phyloP scores from a whole-genome alignment of 257 asterid species.

The Solanum bulbocastanum region DNA sequence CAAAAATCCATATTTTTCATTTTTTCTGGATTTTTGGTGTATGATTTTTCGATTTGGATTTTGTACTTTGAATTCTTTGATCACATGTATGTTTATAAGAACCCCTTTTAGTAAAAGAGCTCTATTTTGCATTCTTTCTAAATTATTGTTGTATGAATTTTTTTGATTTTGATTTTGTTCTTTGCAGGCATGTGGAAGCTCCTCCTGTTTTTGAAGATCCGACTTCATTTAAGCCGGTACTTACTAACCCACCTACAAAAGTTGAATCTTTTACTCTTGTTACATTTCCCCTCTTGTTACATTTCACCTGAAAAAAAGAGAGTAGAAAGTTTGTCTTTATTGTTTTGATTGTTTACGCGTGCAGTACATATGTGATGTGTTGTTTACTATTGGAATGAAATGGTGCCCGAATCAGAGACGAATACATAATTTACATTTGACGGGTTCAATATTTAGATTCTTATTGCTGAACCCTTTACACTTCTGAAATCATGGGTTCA shows the following conservation, averaged over 20 bases:
- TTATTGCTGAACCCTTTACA: no score
- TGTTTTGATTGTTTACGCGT: neutral
- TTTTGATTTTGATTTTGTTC: neutral
- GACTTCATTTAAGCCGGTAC: constrained; percentile 51
- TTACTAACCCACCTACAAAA: neutral
- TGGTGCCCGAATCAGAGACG: neutral
- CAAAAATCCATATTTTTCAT: neutral
- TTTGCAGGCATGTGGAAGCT: constrained; percentile 63
- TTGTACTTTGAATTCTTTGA: constrained; percentile 24
- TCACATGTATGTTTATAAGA: constrained; percentile 27
- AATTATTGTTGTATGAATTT: neutral
- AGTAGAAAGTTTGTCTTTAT: neutral
- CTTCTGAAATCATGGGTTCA: no score
- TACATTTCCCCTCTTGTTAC: neutral
- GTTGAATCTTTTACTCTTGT: neutral
- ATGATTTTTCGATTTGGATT: neutral
- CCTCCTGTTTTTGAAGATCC: constrained; percentile 87
- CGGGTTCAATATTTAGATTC: no score
- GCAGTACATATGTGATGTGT: neutral
- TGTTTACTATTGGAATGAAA: neutral
- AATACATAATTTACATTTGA: no score
- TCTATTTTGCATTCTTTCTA: neutral
- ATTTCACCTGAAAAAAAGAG: neutral
- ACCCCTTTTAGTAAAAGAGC: neutral
- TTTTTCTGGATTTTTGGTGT: neutral